These are phyloP conservation scores for Penicillium steckii DNA, from an alignment of 495 filamentous ascomycete species.

Conservation along the genomic window DNA sequence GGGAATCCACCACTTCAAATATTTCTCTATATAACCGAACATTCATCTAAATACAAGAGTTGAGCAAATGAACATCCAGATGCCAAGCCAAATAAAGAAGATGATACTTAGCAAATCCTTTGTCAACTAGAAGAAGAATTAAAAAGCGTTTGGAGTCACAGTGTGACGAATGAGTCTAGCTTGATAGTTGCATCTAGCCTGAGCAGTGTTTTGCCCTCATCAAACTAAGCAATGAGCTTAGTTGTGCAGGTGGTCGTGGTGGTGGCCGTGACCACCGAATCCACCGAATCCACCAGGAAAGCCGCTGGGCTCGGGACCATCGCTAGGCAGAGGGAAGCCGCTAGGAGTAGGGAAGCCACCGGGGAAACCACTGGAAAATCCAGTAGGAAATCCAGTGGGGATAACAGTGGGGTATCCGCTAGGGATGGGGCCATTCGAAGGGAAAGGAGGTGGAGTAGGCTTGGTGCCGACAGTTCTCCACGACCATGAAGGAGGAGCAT, in stretches of 20 bases:
- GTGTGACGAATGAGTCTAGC: too few relatives aligned
- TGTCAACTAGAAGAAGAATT: not conserved
- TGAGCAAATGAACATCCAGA: not conserved
- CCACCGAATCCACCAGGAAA: not conserved
- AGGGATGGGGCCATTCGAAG: not conserved
- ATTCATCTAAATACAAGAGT: not conserved
- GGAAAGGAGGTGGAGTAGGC: slow-evolving; percentile 5
- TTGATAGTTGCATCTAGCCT: too few relatives aligned
- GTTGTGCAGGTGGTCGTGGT: not conserved
- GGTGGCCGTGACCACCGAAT: not conserved
- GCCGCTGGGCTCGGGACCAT: not conserved
- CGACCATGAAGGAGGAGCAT: slow-evolving; percentile 3
- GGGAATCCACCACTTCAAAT: not conserved
- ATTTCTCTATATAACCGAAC: not conserved
- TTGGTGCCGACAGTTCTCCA: slow-evolving; percentile 19
- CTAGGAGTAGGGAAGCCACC: not conserved
- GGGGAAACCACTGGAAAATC: not conserved
- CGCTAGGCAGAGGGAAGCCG: not conserved
- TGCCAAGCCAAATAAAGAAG: not conserved
- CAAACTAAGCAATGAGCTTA: not conserved
- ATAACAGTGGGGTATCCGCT: not conserved
- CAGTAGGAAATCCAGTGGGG: not conserved
- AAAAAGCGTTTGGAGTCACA: not conserved
- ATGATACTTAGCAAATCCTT: not conserved
- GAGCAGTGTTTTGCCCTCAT: not conserved